phyloP scores from a whole-genome alignment of 1,284 basidiomycete species.

The Hemileia vastatrix region DNA sequence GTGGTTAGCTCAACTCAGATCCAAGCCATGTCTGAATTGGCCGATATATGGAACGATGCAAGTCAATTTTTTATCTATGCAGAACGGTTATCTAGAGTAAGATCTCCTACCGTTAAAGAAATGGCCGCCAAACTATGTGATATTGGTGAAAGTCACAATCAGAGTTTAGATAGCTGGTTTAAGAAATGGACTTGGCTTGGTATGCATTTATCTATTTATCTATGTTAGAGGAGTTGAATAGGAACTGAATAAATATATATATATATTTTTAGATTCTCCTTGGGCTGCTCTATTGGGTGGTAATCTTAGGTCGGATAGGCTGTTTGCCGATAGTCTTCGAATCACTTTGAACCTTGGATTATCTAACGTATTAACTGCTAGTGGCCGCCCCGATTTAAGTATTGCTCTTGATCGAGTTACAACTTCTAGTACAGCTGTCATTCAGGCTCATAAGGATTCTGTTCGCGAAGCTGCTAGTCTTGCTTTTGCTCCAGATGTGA shows the following conservation, averaged over 20 bases:
- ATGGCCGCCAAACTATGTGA: slow-evolving; percentile 7
- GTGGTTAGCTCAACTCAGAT: slow-evolving; percentile 17
- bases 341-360: slow-evolving; percentile 19
- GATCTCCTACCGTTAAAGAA: no score
- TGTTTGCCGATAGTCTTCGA: slow-evolving; percentile 17
- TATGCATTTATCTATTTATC: not conserved
- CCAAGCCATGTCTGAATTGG: slow-evolving; percentile 13
- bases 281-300: slow-evolving; percentile 18
- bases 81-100: no score
- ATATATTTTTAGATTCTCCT: slow-evolving; percentile 14
- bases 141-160: slow-evolving; percentile 16
- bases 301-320: slow-evolving; percentile 8
- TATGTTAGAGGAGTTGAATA: no score
- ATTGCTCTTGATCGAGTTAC: slow-evolving; percentile 21
- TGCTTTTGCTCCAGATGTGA: slow-evolving; percentile 18
- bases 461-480: slow-evolving; percentile 20
- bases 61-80: no score
- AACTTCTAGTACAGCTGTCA: slow-evolving; percentile 18
- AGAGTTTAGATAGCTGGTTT: slow-evolving; percentile 14
- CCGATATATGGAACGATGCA: slow-evolving; percentile 11
- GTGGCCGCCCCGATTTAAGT: not conserved
- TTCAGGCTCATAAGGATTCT: slow-evolving; percentile 22
- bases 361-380: slow-evolving; percentile 12
- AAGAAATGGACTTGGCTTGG: slow-evolving; percentile 24
- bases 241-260: no score